Conservation (phyloP, 2,329 filamentous ascomycete species). For the Colletotrichum sansevieriae region DNA sequence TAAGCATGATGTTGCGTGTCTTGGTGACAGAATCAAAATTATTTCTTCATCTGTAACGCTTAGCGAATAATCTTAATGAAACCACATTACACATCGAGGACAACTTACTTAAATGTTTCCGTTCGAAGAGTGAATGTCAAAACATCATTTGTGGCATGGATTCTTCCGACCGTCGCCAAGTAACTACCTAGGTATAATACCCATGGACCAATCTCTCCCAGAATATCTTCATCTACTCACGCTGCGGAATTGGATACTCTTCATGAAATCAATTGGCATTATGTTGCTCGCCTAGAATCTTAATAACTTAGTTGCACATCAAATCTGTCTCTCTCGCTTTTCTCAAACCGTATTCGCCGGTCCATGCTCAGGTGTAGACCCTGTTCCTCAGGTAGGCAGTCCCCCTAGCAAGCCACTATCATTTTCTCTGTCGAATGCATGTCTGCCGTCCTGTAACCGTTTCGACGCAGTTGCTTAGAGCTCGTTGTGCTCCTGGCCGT, state of each 20-base stretch:
- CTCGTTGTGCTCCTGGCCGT: constrained; percentile 70
- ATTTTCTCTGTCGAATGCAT: constrained; percentile 18
- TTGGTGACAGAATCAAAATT: no score
- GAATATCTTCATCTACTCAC: no score
- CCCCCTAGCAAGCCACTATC: not conserved
- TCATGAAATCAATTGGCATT: constrained; percentile 19
- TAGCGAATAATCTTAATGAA: not conserved
- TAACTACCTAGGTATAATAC: not conserved
- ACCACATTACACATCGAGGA: not conserved
- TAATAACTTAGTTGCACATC: constrained; percentile 27
- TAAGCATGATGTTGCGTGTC: constrained; percentile 54
- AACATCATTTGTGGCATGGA: no score
- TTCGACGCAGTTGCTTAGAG: constrained; percentile 54
- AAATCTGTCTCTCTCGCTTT: constrained; percentile 4
- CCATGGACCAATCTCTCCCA: not conserved
- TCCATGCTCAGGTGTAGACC: constrained; percentile 11
- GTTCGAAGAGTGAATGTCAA: no score
- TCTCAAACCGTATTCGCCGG: constrained; percentile 22
- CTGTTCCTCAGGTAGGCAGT: not conserved
- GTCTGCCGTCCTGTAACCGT: not conserved
- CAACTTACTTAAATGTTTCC: not conserved
- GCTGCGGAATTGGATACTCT: fast-evolving
- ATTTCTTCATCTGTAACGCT: not conserved
- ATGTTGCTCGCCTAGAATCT: constrained; percentile 30
- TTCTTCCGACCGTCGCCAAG: no score